These are phyloP conservation scores for Linum lewisii DNA, from an alignment of 345 rosid species.

Conservation along the genomic window DNA sequence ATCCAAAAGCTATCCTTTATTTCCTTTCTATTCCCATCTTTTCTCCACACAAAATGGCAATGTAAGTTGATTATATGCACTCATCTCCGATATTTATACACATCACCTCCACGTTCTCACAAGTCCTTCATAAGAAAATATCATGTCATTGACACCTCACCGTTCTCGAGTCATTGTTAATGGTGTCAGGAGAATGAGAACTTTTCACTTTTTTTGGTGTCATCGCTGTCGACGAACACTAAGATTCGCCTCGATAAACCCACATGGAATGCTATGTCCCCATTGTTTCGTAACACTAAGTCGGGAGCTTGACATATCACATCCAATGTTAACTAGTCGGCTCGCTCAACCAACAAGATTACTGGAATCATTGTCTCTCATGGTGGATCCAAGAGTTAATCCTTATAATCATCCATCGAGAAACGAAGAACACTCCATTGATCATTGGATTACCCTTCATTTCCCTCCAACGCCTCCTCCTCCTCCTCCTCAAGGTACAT, in stretches of 20 bases:
- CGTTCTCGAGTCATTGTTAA: constrained; percentile 44
- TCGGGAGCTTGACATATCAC: constrained; percentile 42
- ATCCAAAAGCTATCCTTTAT: constrained; percentile 28
- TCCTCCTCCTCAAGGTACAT: neutral
- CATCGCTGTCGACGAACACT: constrained; percentile 40
- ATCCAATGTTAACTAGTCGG: constrained; percentile 19
- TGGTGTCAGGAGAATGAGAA: constrained; percentile 51
- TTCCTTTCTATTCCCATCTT: neutral
- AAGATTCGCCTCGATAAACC: constrained; percentile 33
- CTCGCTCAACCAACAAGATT: constrained; percentile 8
- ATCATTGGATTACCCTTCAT: constrained; percentile 54
- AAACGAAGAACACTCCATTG: constrained; percentile 15
- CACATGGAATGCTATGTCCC: constrained; percentile 37
- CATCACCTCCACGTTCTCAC: no score
- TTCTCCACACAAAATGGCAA: neutral
- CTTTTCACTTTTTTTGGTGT: constrained; percentile 63
- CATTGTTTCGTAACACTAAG: constrained; percentile 34
- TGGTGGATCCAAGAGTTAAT: constrained; percentile 14
- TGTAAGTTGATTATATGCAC: neutral
- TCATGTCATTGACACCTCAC: constrained; percentile 22
- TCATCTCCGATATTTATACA: constrained; percentile 4
- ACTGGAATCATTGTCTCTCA: constrained; percentile 18
- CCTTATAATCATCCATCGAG: constrained; percentile 23
- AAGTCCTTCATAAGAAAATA: neutral
- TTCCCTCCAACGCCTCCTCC: constrained; percentile 22